A percentile compares a stretch with the other conserved stretches of the same genome.
phyloP scores from a whole-genome alignment of 345 rosid species.

The Mangifera indica region DNA sequence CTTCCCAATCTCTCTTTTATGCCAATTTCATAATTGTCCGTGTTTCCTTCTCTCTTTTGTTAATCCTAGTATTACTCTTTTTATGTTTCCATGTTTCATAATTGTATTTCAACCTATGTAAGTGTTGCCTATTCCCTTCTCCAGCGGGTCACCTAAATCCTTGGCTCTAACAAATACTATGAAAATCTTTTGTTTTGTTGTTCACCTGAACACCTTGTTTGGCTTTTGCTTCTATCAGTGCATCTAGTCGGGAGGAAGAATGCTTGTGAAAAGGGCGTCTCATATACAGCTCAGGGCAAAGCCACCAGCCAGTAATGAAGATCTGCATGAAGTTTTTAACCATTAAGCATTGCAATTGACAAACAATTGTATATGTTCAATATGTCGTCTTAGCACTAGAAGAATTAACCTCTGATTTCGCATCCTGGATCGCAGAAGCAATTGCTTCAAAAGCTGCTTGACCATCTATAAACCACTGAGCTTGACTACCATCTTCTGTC shows the following conservation, averaged over 20 bases:
- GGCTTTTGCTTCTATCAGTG: constrained; percentile 79
- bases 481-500: constrained; percentile 81
- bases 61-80: too few species aligned
- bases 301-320: constrained; percentile 98
- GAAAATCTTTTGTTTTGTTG: background rate
- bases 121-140: too few species aligned
- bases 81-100: too few species aligned
- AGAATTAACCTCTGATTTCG: constrained; percentile 73
- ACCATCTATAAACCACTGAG: constrained; percentile 91
- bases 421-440: constrained; percentile 73
- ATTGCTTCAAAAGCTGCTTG: constrained; percentile 90
- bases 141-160: too few species aligned
- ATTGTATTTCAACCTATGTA: too few species aligned
- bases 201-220: constrained; percentile 84
- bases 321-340: constrained; percentile 47
- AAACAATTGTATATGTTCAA: background rate
- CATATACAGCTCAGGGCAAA: constrained; percentile 88
- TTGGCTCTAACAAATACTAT: too few species aligned
- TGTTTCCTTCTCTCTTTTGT: too few species aligned
- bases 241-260: constrained; percentile 64
- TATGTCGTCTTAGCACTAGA: background rate
- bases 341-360: constrained; percentile 3
- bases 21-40: too few species aligned
- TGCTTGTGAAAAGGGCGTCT: constrained; percentile 78
- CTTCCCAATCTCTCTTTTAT: too few species aligned